Percentiles rank a stretch among this genome's conserved stretches.
Evolutionary conservation across 768 basidiomycete species (phyloP).

Genomic region (Amanita polypyramis): DNA sequence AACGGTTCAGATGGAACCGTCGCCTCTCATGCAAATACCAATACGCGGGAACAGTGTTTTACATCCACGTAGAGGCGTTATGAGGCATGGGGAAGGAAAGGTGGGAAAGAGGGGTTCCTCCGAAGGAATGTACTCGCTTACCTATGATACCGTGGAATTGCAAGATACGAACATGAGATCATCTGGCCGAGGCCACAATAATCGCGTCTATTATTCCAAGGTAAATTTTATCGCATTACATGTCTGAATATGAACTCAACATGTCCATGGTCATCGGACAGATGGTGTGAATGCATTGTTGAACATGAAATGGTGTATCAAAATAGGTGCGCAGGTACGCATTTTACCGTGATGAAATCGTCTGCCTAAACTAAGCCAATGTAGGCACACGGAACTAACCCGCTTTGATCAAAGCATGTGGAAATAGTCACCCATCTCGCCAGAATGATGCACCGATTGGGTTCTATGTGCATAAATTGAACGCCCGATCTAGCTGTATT

Average conservation of each 20-base stretch:
- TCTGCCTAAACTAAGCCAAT: background rate
- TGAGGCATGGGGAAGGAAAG: background rate
- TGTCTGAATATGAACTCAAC: background rate
- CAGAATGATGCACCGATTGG: too few species aligned
- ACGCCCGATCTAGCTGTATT: too few species aligned
- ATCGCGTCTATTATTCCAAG: background rate
- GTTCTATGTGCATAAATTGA: too few species aligned
- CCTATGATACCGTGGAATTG: background rate
- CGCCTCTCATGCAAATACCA: conserved; percentile 42
- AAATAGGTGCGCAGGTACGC: background rate
- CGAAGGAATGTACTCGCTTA: background rate
- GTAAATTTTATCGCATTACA: background rate
- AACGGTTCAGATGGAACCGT: conserved; percentile 44
- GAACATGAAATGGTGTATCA: background rate
- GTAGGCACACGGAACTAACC: too few species aligned
- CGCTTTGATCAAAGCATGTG: background rate
- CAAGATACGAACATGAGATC: background rate
- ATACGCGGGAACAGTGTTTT: background rate
- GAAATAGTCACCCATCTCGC: background rate
- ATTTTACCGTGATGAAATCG: background rate
- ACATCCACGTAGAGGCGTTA: background rate
- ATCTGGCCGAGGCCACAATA: background rate
- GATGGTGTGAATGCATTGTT: background rate
- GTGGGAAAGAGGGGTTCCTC: background rate
- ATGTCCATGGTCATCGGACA: background rate